These are phyloP conservation scores for Polyplosphaeria fusca DNA, from an alignment of 495 filamentous ascomycete genomes.

Conservation along the genomic window DNA sequence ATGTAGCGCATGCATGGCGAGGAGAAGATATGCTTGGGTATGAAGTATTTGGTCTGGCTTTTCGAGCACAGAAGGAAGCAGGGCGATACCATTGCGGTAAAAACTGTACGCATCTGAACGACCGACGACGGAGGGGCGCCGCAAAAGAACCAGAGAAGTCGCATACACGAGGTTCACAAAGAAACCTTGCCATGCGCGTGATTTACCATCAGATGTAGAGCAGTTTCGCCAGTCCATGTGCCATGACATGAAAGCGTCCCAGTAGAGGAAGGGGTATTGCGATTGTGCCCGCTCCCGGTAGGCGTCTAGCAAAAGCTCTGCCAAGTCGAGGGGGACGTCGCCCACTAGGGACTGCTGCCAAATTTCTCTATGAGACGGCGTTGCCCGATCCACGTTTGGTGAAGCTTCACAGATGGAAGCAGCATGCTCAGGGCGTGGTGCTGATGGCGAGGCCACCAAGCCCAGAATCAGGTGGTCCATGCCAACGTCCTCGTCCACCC, in stretches of 20 bases:
- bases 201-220: not conserved
- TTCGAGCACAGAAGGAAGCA: constrained; percentile 7
- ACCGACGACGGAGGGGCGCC: not conserved
- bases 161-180: constrained; percentile 15
- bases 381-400: not conserved
- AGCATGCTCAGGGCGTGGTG: not conserved
- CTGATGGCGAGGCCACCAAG: constrained; percentile 6
- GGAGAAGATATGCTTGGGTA: constrained; percentile 11
- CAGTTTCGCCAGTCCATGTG: constrained; percentile 4
- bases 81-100: constrained; percentile 5
- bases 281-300: constrained; percentile 11
- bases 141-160: constrained; percentile 3
- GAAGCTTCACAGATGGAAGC: not conserved
- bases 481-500: constrained; percentile 3
- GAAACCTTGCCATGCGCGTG: constrained; percentile 9
- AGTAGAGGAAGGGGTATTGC: constrained; percentile 11
- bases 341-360: not conserved
- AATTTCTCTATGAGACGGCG: not conserved
- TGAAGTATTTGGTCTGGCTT: constrained; percentile 8
- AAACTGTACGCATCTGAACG: constrained; percentile 5
- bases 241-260: constrained; percentile 11
- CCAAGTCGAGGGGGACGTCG: not conserved
- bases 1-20: constrained; percentile 9
- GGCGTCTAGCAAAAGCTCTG: constrained; percentile 1
- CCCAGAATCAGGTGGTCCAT: constrained; percentile 11